Evolutionary conservation across 2,329 filamentous ascomycete genomes (phyloP), one percentile per base, ranked within the genome.

Genomic region (Pseudophaeomoniella oleicola): DNA sequence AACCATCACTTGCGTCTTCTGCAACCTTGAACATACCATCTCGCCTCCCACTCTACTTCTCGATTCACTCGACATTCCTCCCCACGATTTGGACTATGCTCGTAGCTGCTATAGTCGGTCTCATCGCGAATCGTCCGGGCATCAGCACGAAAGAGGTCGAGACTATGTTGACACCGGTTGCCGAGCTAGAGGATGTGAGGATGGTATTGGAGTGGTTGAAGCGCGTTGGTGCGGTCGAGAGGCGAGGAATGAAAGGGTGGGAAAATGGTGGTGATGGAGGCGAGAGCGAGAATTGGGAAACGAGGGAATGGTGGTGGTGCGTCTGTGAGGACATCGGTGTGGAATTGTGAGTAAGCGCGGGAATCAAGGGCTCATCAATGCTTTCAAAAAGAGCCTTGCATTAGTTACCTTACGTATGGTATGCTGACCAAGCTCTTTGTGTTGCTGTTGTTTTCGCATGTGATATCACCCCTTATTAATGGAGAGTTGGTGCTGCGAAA

Each of bases 1-100:
- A 30, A 10, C 19, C 19, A 19, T 16, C 19, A 11, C 9, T 16
- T 3, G 16, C 27, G 5, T 13, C 19, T 9, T 12, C 34, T 6
- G 16, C 22, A 6, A 27, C 22, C 22, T 9, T n/a, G 9, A n/a
- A 9, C 22, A 27, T n/a, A 13, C 45, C 52, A 0, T 47, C 46
- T 9, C 57, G 50, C 27, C 56, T 64, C 15, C 66, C 66, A 0
- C 37, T 66, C 11, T 69, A 66, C 66, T 53, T 60, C 37, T 64
- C 67, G 43, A 63, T 69, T 35, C 60, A 67, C 37, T 58, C 56
- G 1, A 47, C 55, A 11, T 43, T 60, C 10, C 47, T 57, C 3
- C 42, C 46, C 10, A 32, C 46, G 4, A 44, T 58, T 14, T 69
- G 66, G 66, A 55, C 63, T 9, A 48, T 57, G 35, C 54, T 56